Percentiles rank a stretch among this genome's conserved stretches.
These are phyloP conservation scores for Camellia sinensis DNA, from an alignment of 148 eudicot genomes.

Conservation along the genomic window DNA sequence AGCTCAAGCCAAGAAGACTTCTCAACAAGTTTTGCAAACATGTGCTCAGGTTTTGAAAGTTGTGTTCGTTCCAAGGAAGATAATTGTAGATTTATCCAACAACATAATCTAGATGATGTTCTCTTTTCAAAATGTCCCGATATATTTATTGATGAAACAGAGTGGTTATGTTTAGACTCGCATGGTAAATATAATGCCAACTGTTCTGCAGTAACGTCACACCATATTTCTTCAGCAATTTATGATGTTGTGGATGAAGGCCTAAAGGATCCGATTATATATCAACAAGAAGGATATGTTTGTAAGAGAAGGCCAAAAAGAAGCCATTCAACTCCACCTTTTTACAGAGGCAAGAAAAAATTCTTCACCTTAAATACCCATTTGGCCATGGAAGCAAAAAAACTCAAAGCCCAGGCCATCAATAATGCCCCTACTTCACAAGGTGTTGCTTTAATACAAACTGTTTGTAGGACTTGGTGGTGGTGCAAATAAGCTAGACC, in stretches of 20 bases:
- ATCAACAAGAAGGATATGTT: conserved; percentile 19
- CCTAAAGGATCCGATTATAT: conserved; percentile 17
- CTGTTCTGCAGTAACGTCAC: conserved; percentile 13
- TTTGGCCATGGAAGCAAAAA: conserved; percentile 27
- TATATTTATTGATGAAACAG: conserved; percentile 23
- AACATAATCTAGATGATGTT: conserved; percentile 23
- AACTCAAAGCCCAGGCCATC: conserved; percentile 8
- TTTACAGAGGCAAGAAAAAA: conserved; percentile 51
- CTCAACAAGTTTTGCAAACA: conserved; percentile 16
- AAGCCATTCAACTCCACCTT: conserved; percentile 94
- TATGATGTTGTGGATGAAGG: conserved; percentile 20
- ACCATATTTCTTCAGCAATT: conserved; percentile 21
- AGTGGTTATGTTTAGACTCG: conserved; percentile 26
- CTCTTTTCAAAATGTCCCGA: conserved; percentile 26
- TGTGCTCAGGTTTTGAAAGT: conserved; percentile 10
- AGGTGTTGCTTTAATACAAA: conserved; percentile 22
- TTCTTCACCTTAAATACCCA: conserved; percentile 35
- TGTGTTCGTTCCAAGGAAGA: conserved; percentile 23
- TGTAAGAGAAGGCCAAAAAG: conserved; percentile 39
- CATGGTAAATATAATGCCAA: conserved; percentile 17
- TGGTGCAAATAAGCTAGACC: background rate
- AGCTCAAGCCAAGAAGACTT: conserved; percentile 23
- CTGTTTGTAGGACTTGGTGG: background rate
- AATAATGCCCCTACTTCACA: conserved; percentile 17
- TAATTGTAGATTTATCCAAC: conserved; percentile 16